Percentiles rank a stretch among this genome's conserved stretches.
These are phyloP conservation scores for Calendula officinalis DNA, from an alignment of 129 eudicot species.

Conservation along the genomic window DNA sequence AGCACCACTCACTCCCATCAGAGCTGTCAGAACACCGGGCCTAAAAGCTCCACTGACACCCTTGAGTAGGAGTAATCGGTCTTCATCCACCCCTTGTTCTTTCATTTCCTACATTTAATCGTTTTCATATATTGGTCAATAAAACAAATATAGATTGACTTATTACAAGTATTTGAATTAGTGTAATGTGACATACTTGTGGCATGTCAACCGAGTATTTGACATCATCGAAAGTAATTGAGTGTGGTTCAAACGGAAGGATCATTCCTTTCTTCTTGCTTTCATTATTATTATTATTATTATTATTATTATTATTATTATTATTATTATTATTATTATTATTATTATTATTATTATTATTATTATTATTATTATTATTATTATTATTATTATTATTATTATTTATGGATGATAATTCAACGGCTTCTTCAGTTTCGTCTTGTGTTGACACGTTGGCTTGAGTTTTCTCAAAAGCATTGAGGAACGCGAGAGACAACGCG, in stretches of 20 bases:
- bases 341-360: constrained; percentile 10
- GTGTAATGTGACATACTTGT: constrained; percentile 37
- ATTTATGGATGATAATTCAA: constrained; percentile 28
- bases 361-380: constrained; percentile 10
- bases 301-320: constrained; percentile 29
- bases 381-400: constrained; percentile 10
- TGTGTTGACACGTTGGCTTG: constrained; percentile 44
- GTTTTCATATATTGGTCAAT: constrained; percentile 11
- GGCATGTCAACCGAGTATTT: constrained; percentile 94
- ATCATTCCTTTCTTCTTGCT: constrained; percentile 55
- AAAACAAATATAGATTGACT: background rate
- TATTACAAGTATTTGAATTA: background rate
- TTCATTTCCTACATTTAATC: constrained; percentile 68
- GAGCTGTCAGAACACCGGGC: constrained; percentile 88
- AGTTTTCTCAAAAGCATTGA: constrained; percentile 58
- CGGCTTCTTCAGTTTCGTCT: constrained; percentile 21
- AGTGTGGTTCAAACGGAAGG: constrained; percentile 81
- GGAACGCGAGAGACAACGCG: constrained; percentile 47
- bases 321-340: constrained; percentile 28
- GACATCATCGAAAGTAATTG: constrained; percentile 73
- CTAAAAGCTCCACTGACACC: constrained; percentile 82
- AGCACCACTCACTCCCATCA: constrained; percentile 96
- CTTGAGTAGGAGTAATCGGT: constrained; percentile 62
- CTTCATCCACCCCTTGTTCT: constrained; percentile 60
- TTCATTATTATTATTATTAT: constrained; percentile 23